Evolutionary conservation across 352 stramenopile species (phyloP).

Genomic region (Globisporangium canariense): DNA sequence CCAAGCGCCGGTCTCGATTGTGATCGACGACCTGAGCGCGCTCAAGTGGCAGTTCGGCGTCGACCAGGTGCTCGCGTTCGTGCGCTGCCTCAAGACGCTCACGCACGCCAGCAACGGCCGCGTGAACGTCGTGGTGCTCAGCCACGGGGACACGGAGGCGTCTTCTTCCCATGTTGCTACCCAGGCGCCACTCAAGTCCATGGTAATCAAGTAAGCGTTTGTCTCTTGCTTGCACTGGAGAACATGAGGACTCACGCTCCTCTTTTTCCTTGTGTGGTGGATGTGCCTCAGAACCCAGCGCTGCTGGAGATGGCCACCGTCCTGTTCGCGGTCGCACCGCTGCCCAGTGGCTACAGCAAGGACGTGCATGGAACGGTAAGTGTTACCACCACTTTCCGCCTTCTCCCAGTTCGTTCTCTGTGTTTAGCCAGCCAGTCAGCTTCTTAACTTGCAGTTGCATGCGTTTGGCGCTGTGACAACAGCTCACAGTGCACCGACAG

Average conservation of each 20-base stretch:
- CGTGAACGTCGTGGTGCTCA: conserved; percentile 56
- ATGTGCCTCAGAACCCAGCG: conserved; percentile 28
- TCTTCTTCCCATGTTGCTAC: not conserved
- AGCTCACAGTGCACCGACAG: conserved; percentile 46
- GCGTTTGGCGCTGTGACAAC: not conserved
- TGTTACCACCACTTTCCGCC: no score
- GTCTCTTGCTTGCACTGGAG: not conserved
- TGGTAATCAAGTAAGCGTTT: conserved; percentile 1
- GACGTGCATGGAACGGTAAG: conserved; percentile 73
- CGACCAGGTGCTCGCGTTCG: conserved; percentile 40
- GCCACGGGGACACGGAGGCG: conserved; percentile 47
- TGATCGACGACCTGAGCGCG: conserved; percentile 65
- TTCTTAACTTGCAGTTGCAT: not conserved
- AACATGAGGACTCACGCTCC: not conserved
- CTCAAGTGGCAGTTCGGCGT: conserved; percentile 59
- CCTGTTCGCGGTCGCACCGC: conserved; percentile 41
- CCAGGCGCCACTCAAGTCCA: conserved; percentile 5
- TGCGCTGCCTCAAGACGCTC: conserved; percentile 63
- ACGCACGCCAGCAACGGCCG: conserved; percentile 42
- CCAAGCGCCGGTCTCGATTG: conserved; percentile 29
- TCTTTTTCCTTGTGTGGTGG: not conserved
- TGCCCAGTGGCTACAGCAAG: conserved; percentile 70
- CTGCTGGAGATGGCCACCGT: conserved; percentile 61
- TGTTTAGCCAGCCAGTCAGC: not conserved
- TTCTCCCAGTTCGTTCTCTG: no score